Percentiles rank a stretch among this genome's conserved stretches.
phyloP scores from a whole-genome alignment of 352 stramenopile genomes.

The Globisporangium orthogonon region DNA sequence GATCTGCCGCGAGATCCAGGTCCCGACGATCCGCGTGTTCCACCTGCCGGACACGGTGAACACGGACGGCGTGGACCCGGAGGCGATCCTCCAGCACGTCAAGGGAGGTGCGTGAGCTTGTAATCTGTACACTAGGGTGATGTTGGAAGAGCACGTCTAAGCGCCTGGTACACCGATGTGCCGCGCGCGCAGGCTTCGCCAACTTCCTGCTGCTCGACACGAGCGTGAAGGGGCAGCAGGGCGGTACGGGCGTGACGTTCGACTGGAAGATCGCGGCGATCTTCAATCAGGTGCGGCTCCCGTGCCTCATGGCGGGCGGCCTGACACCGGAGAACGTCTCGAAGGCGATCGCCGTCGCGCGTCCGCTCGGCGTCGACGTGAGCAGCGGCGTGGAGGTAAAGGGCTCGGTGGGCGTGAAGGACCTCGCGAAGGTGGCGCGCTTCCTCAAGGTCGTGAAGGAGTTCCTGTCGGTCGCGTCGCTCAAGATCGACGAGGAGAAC shows the following conservation, averaged over 20 bases:
- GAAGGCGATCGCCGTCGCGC: constrained; percentile 76
- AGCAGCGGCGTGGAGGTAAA: constrained; percentile 93
- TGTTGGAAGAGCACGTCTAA: neutral
- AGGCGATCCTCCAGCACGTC: constrained; percentile 66
- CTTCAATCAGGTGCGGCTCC: constrained; percentile 87
- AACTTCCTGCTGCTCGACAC: constrained; percentile 95
- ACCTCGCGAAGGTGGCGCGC: constrained; percentile 40
- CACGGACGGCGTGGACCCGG: constrained; percentile 66
- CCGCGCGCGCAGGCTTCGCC: constrained; percentile 32
- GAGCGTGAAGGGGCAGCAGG: constrained; percentile 90
- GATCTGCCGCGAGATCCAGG: constrained; percentile 72
- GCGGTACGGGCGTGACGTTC: constrained; percentile 92
- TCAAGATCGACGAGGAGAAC: constrained; percentile 66
- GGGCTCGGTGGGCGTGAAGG: constrained; percentile 57
- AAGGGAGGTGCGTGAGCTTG: constrained; percentile 19
- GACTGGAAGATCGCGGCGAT: constrained; percentile 94
- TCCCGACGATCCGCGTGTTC: constrained; percentile 91
- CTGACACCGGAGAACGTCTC: constrained; percentile 92
- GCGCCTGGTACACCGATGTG: neutral
- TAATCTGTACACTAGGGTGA: neutral
- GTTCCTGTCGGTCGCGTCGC: constrained; percentile 38
- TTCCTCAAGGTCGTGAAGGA: constrained; percentile 69
- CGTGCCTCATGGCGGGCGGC: constrained; percentile 95
- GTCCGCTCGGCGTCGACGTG: constrained; percentile 94
- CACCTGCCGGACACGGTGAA: constrained; percentile 87